Evolutionary conservation across 495 filamentous ascomycete genomes (phyloP).

Genomic region (Aspergillus bridgeri): DNA sequence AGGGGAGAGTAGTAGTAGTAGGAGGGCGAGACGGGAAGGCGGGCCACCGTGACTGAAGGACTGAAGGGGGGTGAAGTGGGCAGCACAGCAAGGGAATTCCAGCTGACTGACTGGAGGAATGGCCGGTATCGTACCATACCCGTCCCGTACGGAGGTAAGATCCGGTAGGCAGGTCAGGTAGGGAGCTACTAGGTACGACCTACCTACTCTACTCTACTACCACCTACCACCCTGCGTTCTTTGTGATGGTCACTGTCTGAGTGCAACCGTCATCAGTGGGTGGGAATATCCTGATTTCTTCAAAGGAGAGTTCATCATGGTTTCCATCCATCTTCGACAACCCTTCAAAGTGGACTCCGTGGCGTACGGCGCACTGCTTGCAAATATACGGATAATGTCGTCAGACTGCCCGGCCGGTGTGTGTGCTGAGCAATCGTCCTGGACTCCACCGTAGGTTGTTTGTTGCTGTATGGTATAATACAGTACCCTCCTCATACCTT

Average conservation of each 20-base stretch:
- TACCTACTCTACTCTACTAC: conserved; percentile 8
- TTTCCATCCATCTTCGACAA: not conserved
- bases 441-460: not conserved
- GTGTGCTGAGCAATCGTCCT: not conserved
- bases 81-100: conserved; percentile 25
- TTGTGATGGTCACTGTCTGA: too few species aligned
- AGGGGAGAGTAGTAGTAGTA: conserved; percentile 57
- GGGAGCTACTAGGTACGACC: too few species aligned
- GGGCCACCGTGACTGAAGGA: conserved; percentile 22
- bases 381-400: too few species aligned
- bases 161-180: not conserved
- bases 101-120: conserved; percentile 14
- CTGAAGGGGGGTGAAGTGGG: conserved; percentile 24
- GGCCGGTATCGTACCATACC: conserved; percentile 21
- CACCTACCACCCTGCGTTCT: too few species aligned
- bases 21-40: conserved; percentile 39
- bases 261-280: too few species aligned
- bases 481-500: not conserved
- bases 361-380: not conserved
- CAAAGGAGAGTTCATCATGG: not conserved
- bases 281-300: too few species aligned
- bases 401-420: not conserved
- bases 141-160: conserved; percentile 9
- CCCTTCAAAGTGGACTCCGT: not conserved
- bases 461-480: not conserved